Conservation (phyloP, 2,329 filamentous ascomycete species). For the Aspergillus ibericus region DNA sequence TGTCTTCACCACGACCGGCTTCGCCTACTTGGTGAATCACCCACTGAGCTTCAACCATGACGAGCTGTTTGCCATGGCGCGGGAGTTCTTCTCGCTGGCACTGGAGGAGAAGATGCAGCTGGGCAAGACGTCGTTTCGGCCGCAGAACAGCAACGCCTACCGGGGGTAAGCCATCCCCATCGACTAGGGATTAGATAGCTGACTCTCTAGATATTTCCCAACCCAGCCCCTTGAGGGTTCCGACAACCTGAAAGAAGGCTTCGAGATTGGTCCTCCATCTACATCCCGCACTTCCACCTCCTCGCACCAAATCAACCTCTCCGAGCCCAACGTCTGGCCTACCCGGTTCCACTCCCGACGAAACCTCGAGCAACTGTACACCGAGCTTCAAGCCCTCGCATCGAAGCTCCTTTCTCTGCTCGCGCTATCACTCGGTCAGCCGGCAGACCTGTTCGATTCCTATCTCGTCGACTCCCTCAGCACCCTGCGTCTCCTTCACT, state of each 20-base stretch:
- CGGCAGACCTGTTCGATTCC: conserved; percentile 40
- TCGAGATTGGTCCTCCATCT: conserved; percentile 44
- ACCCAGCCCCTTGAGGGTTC: conserved; percentile 38
- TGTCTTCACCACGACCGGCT: conserved; percentile 49
- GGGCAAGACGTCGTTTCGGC: conserved; percentile 46
- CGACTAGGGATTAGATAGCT: neutral
- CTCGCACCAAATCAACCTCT: conserved; percentile 36
- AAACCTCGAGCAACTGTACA: conserved; percentile 39
- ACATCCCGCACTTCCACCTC: conserved; percentile 9
- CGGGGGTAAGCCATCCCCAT: conserved; percentile 32
- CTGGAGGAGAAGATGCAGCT: conserved; percentile 41
- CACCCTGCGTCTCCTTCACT: conserved; percentile 48
- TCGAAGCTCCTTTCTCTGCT: conserved; percentile 42
- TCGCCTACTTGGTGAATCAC: conserved; percentile 48
- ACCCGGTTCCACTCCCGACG: conserved; percentile 23
- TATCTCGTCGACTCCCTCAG: conserved; percentile 46
- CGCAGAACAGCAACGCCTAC: conserved; percentile 46
- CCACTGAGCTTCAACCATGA: conserved; percentile 45
- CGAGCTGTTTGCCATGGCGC: conserved; percentile 44
- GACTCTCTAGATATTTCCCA: conserved; percentile 44
- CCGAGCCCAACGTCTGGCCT: conserved; percentile 47
- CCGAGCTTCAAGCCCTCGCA: conserved; percentile 42
- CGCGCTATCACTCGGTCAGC: conserved; percentile 41
- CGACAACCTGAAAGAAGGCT: conserved; percentile 50
- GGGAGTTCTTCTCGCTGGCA: conserved; percentile 41